phyloP scores from a whole-genome alignment of 352 stramenopile species.

The Phytophthora nicotianae region DNA sequence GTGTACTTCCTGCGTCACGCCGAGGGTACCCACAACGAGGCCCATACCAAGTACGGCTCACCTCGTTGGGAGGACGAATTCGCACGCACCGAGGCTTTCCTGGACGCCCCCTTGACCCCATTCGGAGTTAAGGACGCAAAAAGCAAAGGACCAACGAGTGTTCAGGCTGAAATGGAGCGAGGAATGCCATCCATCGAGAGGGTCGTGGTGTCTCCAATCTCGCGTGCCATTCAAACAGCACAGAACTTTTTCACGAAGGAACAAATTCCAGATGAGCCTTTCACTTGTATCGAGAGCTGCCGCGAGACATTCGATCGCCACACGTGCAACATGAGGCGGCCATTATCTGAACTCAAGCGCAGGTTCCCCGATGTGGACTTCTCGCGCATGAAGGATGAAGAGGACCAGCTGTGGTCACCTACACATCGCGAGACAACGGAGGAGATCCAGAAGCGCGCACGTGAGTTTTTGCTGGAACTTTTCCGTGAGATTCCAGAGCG shows the following conservation, averaged over 20 bases:
- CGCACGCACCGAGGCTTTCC: conserved; percentile 58
- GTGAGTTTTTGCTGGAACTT: conserved; percentile 53
- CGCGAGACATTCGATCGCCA: conserved; percentile 73
- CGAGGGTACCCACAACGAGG: conserved; percentile 76
- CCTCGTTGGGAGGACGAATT: conserved; percentile 71
- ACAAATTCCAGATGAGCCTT: conserved; percentile 41
- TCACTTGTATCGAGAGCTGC: conserved; percentile 70
- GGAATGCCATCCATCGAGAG: conserved; percentile 40
- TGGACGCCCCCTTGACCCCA: conserved; percentile 66
- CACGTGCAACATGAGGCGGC: conserved; percentile 70
- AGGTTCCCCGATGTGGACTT: conserved; percentile 78
- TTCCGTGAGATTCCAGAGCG: conserved; percentile 59
- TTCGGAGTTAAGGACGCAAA: conserved; percentile 65
- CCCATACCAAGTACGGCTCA: conserved; percentile 60
- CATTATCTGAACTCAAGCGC: conserved; percentile 45
- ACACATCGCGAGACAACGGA: conserved; percentile 67
- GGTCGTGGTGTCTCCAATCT: conserved; percentile 48
- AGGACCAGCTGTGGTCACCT: conserved; percentile 63
- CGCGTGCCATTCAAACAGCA: conserved; percentile 74
- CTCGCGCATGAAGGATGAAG: conserved; percentile 52
- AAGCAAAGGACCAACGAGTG: conserved; percentile 43
- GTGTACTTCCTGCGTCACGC: conserved; percentile 82
- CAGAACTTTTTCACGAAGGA: conserved; percentile 60
- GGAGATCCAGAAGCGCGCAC: conserved; percentile 60
- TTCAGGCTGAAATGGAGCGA: conserved; percentile 42